Conservation (phyloP, 257 asterid genomes). For the Dorcoceras hygrometricum region DNA sequence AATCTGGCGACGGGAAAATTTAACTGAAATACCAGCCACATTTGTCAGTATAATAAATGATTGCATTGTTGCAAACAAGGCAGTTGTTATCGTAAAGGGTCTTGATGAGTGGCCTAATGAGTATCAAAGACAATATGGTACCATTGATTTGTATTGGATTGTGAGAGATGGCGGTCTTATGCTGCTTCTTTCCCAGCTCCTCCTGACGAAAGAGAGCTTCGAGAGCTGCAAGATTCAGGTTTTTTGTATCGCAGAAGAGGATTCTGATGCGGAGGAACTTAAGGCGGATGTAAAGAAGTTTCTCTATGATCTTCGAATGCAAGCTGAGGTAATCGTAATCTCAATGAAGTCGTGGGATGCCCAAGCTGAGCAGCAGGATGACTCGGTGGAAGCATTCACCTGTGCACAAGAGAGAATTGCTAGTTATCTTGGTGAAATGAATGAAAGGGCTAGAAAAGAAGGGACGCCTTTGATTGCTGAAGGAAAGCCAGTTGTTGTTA, state of each 20-base stretch:
- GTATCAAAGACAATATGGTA: constrained; percentile 91
- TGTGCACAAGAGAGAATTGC: constrained; percentile 66
- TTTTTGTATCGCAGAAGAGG: constrained; percentile 96
- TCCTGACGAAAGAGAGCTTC: constrained; percentile 82
- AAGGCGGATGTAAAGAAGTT: constrained; percentile 86
- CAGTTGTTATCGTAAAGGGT: constrained; percentile 93
- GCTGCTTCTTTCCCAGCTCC: constrained; percentile 97
- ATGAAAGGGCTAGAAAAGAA: constrained; percentile 55
- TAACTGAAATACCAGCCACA: constrained; percentile 80
- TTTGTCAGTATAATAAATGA: constrained; percentile 90
- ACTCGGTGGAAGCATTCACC: constrained; percentile 72
- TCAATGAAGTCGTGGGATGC: constrained; percentile 96
- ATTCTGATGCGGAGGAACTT: constrained; percentile 88
- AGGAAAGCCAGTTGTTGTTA: constrained; percentile 66
- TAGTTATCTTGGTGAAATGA: constrained; percentile 51
- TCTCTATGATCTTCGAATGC: constrained; percentile 94
- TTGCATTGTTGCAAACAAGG: constrained; percentile 95
- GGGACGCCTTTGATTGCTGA: constrained; percentile 65
- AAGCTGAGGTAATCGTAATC: constrained; percentile 89
- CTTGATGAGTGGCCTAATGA: constrained; percentile 99
- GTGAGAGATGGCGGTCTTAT: constrained; percentile 96
- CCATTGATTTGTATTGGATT: constrained; percentile 92
- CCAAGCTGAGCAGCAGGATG: constrained; percentile 65
- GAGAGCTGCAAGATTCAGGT: constrained; percentile 98
- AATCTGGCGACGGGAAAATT: constrained; percentile 91